Conservation (phyloP, 169 alveolate species). For the Plasmodium relictum region DNA sequence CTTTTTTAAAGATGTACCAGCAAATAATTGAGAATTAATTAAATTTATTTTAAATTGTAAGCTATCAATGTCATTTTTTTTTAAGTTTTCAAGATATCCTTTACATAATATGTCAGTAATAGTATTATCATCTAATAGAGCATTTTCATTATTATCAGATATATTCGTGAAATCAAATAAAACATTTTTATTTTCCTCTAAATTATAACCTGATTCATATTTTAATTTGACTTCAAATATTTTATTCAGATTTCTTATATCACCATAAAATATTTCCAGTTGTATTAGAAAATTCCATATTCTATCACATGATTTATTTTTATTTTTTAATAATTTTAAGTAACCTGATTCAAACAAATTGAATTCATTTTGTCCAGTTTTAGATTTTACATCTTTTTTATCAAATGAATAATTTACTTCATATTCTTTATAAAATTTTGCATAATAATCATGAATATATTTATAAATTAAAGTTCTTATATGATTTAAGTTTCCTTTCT, state of each 20-base stretch:
- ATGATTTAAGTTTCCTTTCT: conserved; percentile 47
- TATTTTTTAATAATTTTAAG: conserved; percentile 54
- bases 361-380: conserved; percentile 45
- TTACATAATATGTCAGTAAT: conserved; percentile 57
- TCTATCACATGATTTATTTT: conserved; percentile 59
- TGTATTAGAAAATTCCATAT: conserved; percentile 61
- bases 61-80: conserved; percentile 63
- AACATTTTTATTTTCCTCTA: conserved; percentile 73
- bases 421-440: conserved; percentile 48
- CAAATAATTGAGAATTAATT: conserved; percentile 64
- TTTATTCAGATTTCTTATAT: conserved; percentile 40
- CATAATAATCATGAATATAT: conserved; percentile 36
- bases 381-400: conserved; percentile 7
- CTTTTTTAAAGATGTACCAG: conserved; percentile 49
- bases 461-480: conserved; percentile 40
- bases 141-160: conserved; percentile 19
- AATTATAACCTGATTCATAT: conserved; percentile 71
- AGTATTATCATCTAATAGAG: conserved; percentile 29
- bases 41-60: conserved; percentile 55
- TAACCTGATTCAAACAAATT: conserved; percentile 51
- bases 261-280: conserved; percentile 65
- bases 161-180: conserved; percentile 29
- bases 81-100: conserved; percentile 66
- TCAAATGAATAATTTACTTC: not conserved
- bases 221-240: conserved; percentile 49